Base-by-base conservation (phyloP, 306 rosid genomes). In the Vachellia pachyceras region DNA sequence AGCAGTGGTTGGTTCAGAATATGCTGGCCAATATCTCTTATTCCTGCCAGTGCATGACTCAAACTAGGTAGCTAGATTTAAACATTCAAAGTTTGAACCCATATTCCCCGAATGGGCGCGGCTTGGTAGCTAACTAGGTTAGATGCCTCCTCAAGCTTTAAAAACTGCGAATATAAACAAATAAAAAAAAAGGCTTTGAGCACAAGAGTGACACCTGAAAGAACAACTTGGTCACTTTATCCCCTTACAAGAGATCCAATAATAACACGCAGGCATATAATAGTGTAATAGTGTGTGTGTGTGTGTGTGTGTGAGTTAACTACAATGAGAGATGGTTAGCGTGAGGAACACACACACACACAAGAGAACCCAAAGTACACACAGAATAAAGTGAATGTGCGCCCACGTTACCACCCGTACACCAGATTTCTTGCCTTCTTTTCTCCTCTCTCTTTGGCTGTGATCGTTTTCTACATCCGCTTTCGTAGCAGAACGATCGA, bases 361-460 rank as follows among this genome's bases (percentile, higher is more conserved):
- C 65, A 13, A 60, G 47, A 61, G 83, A 73, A 80, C 55, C 84
- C 76, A 45, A 87, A 55, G 72, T 40, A 79, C 71, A 44, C 25
- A 7, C 39, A 37, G 88, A 88, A 84, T 88, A 86, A 86, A 86
- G 84, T 47, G 81, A 22, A 46, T 25, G 75, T 77, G 71, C 74
- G 75, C 72, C 87, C 82, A 78, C 82, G 80, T 82, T 82, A 69
- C 39, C 75, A 65, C 69, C 23, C 11, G 40, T 29, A 33, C 18
- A 20, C 61, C 29, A 37, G 46, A 71, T 18, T 12, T n/a, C 79
- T 78, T 46, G 14, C 79, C 68, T 67, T 49, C 40, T 44, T 44
- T 6, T n/a, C 25, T 50, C 23, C 44, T 54, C 22, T 69, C 54
- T 69, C 55, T 69, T 22, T 22, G 20, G 9, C 10, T 36, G 64